A percentile compares a stretch with the other conserved stretches of the same genome.
Conservation (phyloP, 345 rosid genomes). For the Euclidium syriacum region DNA sequence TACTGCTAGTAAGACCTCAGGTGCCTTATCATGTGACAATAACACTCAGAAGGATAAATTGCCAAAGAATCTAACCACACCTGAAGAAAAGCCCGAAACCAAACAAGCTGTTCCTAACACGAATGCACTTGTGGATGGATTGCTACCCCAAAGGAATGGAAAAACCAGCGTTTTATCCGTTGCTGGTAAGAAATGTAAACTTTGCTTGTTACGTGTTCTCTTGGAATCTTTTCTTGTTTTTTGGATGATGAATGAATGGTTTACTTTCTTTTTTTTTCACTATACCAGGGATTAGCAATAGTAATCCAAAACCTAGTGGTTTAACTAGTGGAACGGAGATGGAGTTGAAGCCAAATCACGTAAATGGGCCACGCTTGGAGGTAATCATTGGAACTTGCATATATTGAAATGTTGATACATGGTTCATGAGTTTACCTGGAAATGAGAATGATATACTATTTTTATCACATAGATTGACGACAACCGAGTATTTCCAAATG, state of each 20-base stretch:
- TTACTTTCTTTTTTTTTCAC: slow-evolving; percentile 27
- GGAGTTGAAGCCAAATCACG: slow-evolving; percentile 50
- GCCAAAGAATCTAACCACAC: slow-evolving; percentile 1
- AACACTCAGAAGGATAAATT: slow-evolving; percentile 18
- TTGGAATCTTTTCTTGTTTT: slow-evolving; percentile 1
- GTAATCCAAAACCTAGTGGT: slow-evolving; percentile 47
- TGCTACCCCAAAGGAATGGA: slow-evolving; percentile 18
- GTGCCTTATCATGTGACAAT: slow-evolving; percentile 17
- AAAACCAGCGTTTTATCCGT: slow-evolving; percentile 8
- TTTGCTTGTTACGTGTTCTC: background rate
- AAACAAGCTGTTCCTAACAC: slow-evolving; percentile 16
- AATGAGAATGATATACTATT: slow-evolving; percentile 9
- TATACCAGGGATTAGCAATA: slow-evolving; percentile 50
- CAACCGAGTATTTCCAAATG: slow-evolving; percentile 42
- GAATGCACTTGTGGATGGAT: slow-evolving; percentile 21
- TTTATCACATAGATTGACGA: slow-evolving; percentile 44
- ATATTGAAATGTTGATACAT: too few species aligned
- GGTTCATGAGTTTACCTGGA: background rate
- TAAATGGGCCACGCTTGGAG: slow-evolving; percentile 50
- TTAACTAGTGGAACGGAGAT: slow-evolving; percentile 42
- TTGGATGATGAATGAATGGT: slow-evolving; percentile 19
- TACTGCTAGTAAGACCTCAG: slow-evolving; percentile 7
- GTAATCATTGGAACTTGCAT: slow-evolving; percentile 28
- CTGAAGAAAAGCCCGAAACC: background rate
- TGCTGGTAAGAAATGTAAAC: slow-evolving; percentile 1